These are phyloP conservation scores for Suillus alpinus DNA, from an alignment of 768 basidiomycete species.

Conservation along the genomic window DNA sequence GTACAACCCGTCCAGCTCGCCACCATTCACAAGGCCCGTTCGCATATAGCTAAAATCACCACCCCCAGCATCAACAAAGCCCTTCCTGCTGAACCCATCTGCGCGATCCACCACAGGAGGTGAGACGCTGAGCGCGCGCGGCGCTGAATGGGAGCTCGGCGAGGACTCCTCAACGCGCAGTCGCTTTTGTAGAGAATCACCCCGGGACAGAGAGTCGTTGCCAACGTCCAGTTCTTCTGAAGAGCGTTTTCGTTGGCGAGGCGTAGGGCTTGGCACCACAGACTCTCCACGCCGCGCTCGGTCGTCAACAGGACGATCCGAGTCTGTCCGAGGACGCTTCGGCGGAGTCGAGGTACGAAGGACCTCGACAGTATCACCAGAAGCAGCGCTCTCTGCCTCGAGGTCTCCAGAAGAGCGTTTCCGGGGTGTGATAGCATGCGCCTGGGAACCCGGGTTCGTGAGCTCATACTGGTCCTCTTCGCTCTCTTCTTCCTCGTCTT, in stretches of 20 bases:
- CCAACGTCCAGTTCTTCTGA: constrained; percentile 46
- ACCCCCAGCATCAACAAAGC: constrained; percentile 15
- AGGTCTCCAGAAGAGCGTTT: constrained; percentile 39
- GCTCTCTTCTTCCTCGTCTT: constrained; percentile 33
- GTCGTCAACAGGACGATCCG: not conserved
- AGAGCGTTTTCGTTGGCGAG: constrained; percentile 42
- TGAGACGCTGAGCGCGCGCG: constrained; percentile 13
- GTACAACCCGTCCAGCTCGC: constrained; percentile 30
- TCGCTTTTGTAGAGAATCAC: constrained; percentile 22
- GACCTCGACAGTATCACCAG: not conserved
- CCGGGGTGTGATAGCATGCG: constrained; percentile 21
- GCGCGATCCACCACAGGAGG: constrained; percentile 10
- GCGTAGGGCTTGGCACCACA: constrained; percentile 3
- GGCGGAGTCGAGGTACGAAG: constrained; percentile 35
- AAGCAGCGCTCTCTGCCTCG: constrained; percentile 23
- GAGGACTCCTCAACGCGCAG: constrained; percentile 22
- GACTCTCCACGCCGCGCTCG: constrained; percentile 3
- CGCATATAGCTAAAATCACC: constrained; percentile 12
- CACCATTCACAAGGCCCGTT: constrained; percentile 28
- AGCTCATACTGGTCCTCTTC: constrained; percentile 17
- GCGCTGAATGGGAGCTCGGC: constrained; percentile 1
- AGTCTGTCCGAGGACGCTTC: constrained; percentile 35
- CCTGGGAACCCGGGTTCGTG: constrained; percentile 6
- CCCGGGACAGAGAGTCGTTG: constrained; percentile 12
- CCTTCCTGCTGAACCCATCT: constrained; percentile 8